Conservation (phyloP, 116 monocot genomes). For the Cymodocea nodosa region DNA sequence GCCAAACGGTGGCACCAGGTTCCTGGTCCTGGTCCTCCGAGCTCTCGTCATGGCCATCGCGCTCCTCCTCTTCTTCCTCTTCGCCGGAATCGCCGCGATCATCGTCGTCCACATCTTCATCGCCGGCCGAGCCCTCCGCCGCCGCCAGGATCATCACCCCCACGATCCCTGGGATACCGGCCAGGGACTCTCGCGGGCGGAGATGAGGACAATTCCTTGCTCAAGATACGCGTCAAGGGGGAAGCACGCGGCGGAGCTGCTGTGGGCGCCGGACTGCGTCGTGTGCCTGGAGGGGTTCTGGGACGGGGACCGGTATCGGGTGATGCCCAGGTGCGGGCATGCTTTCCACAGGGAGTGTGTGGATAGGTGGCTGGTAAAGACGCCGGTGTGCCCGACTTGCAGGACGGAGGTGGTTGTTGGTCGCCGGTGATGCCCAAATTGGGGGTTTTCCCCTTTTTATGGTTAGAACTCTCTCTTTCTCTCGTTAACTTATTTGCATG, state of each 20-base stretch:
- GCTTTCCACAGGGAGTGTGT: slow-evolving; percentile 56
- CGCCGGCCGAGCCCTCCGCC: slow-evolving; percentile 45
- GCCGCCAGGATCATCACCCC: slow-evolving; percentile 8
- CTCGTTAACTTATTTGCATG: too few relatives aligned
- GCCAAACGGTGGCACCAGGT: slow-evolving; percentile 24
- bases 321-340: slow-evolving; percentile 47
- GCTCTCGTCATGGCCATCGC: slow-evolving; percentile 43
- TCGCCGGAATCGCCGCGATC: slow-evolving; percentile 55
- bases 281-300: slow-evolving; percentile 58
- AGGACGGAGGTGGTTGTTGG: slow-evolving; percentile 12
- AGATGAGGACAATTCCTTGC: slow-evolving; percentile 29
- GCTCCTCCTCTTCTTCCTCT: slow-evolving; percentile 71
- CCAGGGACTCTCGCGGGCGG: slow-evolving; percentile 23
- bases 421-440: neutral
- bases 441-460: neutral
- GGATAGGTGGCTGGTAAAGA: slow-evolving; percentile 55
- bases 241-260: slow-evolving; percentile 1
- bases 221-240: slow-evolving; percentile 14
- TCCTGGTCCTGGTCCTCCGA: slow-evolving; percentile 43
- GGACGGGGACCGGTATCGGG: slow-evolving; percentile 48
- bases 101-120: slow-evolving; percentile 32
- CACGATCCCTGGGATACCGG: neutral
- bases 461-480: too few relatives aligned
- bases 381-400: slow-evolving; percentile 58
- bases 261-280: slow-evolving; percentile 32